A percentile compares a stretch with the other conserved stretches of the same genome.
Conservation (phyloP, 2,329 filamentous ascomycete genomes). For the Lasiodiplodia sp. region DNA sequence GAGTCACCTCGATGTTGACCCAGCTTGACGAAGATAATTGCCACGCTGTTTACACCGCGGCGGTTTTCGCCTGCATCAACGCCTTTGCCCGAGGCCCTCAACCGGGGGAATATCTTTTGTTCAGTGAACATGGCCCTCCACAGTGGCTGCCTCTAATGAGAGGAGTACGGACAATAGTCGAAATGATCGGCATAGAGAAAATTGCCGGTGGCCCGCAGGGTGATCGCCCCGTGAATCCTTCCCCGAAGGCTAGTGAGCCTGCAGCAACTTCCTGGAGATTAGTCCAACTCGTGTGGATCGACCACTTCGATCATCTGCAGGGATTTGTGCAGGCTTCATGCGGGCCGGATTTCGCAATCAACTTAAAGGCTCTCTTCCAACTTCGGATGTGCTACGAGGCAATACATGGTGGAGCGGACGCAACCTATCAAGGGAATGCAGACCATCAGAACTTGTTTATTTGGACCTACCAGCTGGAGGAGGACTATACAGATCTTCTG, state of each 20-base stretch:
- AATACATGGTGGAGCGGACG: conserved; percentile 17
- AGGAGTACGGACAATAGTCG: not conserved
- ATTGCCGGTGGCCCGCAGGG: not conserved
- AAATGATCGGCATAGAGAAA: conserved; percentile 1
- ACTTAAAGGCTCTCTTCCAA: conserved; percentile 32
- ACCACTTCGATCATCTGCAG: conserved; percentile 25
- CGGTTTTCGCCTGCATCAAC: conserved; percentile 8
- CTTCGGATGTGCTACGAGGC: conserved; percentile 33
- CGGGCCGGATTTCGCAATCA: conserved; percentile 25
- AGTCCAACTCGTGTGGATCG: not conserved
- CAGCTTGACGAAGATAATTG: not conserved
- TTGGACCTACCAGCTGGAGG: conserved; percentile 36
- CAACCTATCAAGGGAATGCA: not conserved
- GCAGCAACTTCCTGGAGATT: not conserved
- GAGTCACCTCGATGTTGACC: not conserved
- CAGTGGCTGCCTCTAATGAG: conserved; percentile 5
- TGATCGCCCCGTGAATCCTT: not conserved
- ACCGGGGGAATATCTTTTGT: conserved; percentile 5
- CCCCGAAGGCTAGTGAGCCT: not conserved
- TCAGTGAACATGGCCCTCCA: not conserved
- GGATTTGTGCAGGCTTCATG: conserved; percentile 33
- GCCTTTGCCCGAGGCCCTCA: conserved; percentile 3
- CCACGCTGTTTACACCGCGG: conserved; percentile 6
- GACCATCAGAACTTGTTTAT: conserved; percentile 32
- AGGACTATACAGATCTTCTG: conserved; percentile 34